Percentiles rank a stretch among this genome's conserved stretches.
Conservation (phyloP, 306 rosid genomes). For the Fragaria ananassa region DNA sequence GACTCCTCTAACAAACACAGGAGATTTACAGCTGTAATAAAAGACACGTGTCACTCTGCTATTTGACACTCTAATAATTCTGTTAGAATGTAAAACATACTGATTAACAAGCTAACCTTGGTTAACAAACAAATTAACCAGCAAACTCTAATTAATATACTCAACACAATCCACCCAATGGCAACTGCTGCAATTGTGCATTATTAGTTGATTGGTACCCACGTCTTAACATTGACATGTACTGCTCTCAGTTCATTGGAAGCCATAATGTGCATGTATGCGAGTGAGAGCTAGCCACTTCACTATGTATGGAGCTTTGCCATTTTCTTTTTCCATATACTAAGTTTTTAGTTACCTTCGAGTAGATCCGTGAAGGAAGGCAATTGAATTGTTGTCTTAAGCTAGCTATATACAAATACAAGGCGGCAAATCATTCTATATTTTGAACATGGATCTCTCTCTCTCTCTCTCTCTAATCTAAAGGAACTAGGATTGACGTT, state of each 20-base stretch:
- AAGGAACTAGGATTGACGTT: too few relatives aligned
- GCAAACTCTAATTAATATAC: too few relatives aligned
- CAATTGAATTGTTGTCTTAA: background rate
- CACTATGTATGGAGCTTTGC: too few relatives aligned
- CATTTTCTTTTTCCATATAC: too few relatives aligned
- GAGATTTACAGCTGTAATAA: too few relatives aligned
- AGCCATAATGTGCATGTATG: background rate
- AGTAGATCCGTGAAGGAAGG: background rate
- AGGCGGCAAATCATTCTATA: background rate
- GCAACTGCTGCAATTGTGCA: background rate
- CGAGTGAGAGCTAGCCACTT: background rate
- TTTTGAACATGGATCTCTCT: background rate
- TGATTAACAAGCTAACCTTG: too few relatives aligned
- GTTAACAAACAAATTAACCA: too few relatives aligned
- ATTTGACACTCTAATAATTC: too few relatives aligned
- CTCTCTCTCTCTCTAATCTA: background rate
- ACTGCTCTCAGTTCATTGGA: background rate
- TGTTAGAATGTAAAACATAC: too few relatives aligned
- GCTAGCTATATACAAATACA: background rate
- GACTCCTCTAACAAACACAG: too few relatives aligned
- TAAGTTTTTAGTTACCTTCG: background rate
- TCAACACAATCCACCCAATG: background rate
- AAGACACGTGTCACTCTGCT: too few relatives aligned
- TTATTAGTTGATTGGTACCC: background rate
- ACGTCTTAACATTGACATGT: background rate